Evolutionary conservation across 352 stramenopile species (phyloP).

Genomic region (Globisporangium alternatum): DNA sequence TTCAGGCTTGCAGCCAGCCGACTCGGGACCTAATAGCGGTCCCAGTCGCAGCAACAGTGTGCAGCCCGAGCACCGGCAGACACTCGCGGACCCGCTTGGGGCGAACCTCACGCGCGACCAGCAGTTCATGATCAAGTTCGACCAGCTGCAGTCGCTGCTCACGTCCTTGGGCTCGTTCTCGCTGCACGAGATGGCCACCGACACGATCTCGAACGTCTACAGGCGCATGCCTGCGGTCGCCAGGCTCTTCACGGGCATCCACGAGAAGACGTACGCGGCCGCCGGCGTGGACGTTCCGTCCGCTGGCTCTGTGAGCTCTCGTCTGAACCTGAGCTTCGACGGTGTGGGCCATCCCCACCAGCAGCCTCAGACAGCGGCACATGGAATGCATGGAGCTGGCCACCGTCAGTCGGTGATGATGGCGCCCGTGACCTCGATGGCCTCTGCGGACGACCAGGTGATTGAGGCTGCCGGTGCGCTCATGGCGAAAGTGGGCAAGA

Average conservation of each 20-base stretch:
- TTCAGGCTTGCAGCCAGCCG: not conserved
- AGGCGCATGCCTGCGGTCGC: slow-evolving; percentile 39
- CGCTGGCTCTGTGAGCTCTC: not conserved
- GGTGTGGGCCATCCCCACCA: not conserved
- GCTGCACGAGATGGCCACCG: slow-evolving; percentile 48
- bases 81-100: slow-evolving; percentile 13
- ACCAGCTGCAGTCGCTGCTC: slow-evolving; percentile 60
- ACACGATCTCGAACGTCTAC: slow-evolving; percentile 50
- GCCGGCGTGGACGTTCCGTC: slow-evolving; percentile 28
- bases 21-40: not conserved
- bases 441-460: slow-evolving; percentile 17
- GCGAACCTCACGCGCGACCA: slow-evolving; percentile 44
- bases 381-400: not conserved
- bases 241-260: slow-evolving; percentile 42
- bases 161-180: slow-evolving; percentile 31
- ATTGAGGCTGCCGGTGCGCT: slow-evolving; percentile 40
- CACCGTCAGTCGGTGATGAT: slow-evolving; percentile 5
- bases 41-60: slow-evolving; percentile 5
- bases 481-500: slow-evolving; percentile 54
- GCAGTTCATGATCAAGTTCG: slow-evolving; percentile 60
- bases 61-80: not conserved
- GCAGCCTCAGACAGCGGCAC: not conserved
- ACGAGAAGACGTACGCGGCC: slow-evolving; percentile 34
- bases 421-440: not conserved
- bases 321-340: slow-evolving; percentile 6